A percentile compares a stretch with the other conserved stretches of the same genome.
phyloP scores from a whole-genome alignment of 169 alveolate species.

The Eimeria maxima region DNA sequence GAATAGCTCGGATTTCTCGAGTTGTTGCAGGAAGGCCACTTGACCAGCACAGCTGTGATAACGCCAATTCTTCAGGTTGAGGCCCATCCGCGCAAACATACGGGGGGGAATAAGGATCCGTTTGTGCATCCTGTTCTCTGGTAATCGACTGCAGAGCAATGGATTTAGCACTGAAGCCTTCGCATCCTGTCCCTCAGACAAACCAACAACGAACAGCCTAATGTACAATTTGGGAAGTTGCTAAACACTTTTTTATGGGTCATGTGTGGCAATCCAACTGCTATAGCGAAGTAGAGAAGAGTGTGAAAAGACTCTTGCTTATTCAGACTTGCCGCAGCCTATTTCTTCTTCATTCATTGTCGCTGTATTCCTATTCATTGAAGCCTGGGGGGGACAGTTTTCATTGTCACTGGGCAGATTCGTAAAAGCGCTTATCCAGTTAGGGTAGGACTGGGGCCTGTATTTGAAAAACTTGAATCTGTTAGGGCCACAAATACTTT shows the following conservation, averaged over 20 bases:
- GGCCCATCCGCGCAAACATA: constrained; percentile 88
- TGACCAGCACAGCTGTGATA: constrained; percentile 91
- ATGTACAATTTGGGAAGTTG: not conserved
- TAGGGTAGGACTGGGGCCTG: constrained; percentile 5
- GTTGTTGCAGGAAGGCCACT: constrained; percentile 95
- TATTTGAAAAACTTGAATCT: constrained; percentile 20
- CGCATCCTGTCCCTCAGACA: not conserved
- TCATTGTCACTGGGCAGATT: not conserved
- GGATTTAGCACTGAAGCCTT: constrained; percentile 3
- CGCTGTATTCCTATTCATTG: not conserved
- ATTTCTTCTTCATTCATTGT: not conserved
- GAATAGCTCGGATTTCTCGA: constrained; percentile 94
- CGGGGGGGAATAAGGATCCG: constrained; percentile 95
- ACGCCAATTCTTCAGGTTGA: constrained; percentile 92
- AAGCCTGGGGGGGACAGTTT: not conserved
- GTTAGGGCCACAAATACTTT: not conserved
- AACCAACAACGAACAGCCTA: constrained; percentile 4
- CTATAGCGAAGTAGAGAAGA: not conserved
- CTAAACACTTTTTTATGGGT: not conserved
- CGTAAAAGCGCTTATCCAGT: not conserved
- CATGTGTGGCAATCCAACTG: not conserved
- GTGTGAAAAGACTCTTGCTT: not conserved
- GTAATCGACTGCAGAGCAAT: constrained; percentile 87
- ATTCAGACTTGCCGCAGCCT: not conserved
- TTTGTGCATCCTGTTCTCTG: constrained; percentile 95